Base-by-base conservation (phyloP, 306 rosid species). In the Cicer yamashitae region DNA sequence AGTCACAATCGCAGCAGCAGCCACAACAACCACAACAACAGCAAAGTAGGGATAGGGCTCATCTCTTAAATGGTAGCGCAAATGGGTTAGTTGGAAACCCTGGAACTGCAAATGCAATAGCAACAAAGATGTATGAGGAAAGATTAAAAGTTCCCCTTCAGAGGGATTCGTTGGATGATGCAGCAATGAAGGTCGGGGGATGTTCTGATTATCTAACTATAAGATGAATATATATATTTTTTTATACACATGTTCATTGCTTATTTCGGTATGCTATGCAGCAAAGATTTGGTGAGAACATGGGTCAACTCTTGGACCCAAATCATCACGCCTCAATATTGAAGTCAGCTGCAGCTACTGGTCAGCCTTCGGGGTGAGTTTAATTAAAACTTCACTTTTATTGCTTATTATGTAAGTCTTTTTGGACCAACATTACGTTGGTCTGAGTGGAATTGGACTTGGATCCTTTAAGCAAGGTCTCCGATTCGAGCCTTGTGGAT, bases 121-220 rank as follows among this genome's bases (percentile, higher is more conserved):
- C 99, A 22, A 87, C 97, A 70, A 96, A 90, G 81, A 90, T 96
- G 99, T 96, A 96, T 0, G 99, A 96, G 87, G 99, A 96, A 53
- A 85, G 90, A 75, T 80, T 96, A 77, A 96, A 92, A 87, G 83
- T 86, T 37, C 97, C 98, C 54, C 86, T 79, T 68, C 98, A 89
- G 74, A 90, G 99, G 84, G 99, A 96, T 77, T 81, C 98, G 75
- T 76, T 96, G 74, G 99, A 96, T 70, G 99, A 96, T 54, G 89
- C 93, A 10, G 82, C 99, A 62, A 81, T 96, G 75, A 96, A 94
- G 92, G 98, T 90, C 51, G 70, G 77, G 65, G 44, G 75, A 57
- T 58, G 71, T 56, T 73, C 57, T 44, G 34, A 6, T 70, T 63
- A 75, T 77, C 80, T 70, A 18, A 52, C 65, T 38, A 7, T 52